phyloP scores from a whole-genome alignment of 768 basidiomycete genomes.

The Amanita jacksonii region DNA sequence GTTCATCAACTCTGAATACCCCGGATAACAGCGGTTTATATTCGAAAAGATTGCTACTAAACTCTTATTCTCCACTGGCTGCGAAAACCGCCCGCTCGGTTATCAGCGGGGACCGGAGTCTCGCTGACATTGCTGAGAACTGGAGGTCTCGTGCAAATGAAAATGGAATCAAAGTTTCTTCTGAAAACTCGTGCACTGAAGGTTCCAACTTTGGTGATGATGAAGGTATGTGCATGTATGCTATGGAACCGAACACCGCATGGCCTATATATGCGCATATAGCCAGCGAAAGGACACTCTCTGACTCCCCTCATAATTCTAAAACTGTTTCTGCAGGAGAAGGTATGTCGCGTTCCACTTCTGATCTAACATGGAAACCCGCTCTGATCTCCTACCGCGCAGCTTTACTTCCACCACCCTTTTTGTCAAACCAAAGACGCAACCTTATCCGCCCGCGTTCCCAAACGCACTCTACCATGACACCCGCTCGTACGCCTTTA shows the following conservation, averaged over 20 bases:
- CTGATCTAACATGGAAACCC: conserved; percentile 4
- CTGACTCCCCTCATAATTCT: conserved; percentile 38
- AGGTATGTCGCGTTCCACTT: conserved; percentile 23
- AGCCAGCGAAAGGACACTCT: conserved; percentile 43
- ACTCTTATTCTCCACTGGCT: conserved; percentile 37
- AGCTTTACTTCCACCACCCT: conserved; percentile 53
- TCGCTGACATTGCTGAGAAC: conserved; percentile 54
- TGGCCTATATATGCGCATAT: conserved; percentile 31
- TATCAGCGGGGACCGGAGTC: conserved; percentile 31
- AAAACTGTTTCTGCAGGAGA: conserved; percentile 39
- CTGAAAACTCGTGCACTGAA: conserved; percentile 35
- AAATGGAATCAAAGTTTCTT: conserved; percentile 59
- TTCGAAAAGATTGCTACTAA: conserved; percentile 29
- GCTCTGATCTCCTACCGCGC: conserved; percentile 11
- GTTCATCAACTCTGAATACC: conserved; percentile 47
- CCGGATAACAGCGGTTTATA: conserved; percentile 37
- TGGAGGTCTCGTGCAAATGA: conserved; percentile 68
- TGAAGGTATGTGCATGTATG: conserved; percentile 29
- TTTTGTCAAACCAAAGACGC: conserved; percentile 34
- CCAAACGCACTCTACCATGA: conserved; percentile 41
- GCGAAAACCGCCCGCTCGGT: conserved; percentile 13
- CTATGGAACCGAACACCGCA: conserved; percentile 7
- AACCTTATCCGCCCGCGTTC: conserved; percentile 46
- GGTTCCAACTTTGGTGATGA: conserved; percentile 37
- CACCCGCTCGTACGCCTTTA: conserved; percentile 22